Evolutionary conservation across 176 grass and related monocot species (phyloP).

Genomic region (Oryza officinalis): DNA sequence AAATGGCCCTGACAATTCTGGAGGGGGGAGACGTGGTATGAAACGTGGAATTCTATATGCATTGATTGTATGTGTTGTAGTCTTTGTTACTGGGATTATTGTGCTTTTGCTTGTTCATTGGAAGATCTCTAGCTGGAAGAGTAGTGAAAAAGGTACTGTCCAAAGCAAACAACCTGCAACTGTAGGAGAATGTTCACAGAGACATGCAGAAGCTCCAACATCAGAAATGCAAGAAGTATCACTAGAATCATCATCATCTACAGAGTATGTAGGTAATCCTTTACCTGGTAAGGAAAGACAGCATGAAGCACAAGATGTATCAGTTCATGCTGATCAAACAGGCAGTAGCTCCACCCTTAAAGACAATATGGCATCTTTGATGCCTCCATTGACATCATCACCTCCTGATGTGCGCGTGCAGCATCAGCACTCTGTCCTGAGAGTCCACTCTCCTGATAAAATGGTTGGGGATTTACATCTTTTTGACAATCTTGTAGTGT

Average conservation of each 20-base stretch:
- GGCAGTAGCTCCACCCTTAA: conserved; percentile 33
- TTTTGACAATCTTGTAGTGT: conserved; percentile 60
- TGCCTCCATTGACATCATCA: conserved; percentile 48
- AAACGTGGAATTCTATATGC: conserved; percentile 65
- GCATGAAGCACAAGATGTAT: conserved; percentile 27
- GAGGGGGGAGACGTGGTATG: conserved; percentile 43
- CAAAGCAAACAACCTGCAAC: conserved; percentile 33
- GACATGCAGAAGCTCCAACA: conserved; percentile 45
- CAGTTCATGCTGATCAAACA: conserved; percentile 30
- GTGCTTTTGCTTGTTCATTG: conserved; percentile 67
- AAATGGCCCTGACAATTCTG: conserved; percentile 36
- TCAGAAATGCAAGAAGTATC: conserved; percentile 38
- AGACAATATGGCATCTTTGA: conserved; percentile 27
- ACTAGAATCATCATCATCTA: conserved; percentile 40
- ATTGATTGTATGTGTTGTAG: conserved; percentile 60
- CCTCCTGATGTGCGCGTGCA: conserved; percentile 25
- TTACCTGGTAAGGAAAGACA: conserved; percentile 39
- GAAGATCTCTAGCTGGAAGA: conserved; percentile 62
- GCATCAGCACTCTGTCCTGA: conserved; percentile 53
- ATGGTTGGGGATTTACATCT: conserved; percentile 82
- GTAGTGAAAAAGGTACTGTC: conserved; percentile 37
- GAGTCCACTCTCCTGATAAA: conserved; percentile 85
- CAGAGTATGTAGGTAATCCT: conserved; percentile 29
- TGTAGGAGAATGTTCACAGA: conserved; percentile 39
- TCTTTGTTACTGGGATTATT: conserved; percentile 68